phyloP scores from a whole-genome alignment of 148 eudicot genomes.

The Rhododendron molle region DNA sequence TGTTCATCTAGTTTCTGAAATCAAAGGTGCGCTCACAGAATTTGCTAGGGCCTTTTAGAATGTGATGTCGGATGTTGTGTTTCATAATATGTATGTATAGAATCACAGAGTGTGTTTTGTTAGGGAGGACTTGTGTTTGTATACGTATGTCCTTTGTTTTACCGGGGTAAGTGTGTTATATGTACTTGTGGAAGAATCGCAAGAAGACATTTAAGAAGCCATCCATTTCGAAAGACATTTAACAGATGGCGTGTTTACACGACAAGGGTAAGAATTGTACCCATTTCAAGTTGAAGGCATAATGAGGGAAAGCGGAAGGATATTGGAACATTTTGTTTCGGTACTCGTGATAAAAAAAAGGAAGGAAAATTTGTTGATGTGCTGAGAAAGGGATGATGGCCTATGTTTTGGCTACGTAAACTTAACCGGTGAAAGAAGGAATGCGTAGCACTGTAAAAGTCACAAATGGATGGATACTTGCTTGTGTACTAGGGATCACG shows the following conservation, averaged over 20 bases:
- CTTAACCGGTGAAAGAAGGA: neutral
- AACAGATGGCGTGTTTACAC: neutral
- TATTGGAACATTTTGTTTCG: neutral
- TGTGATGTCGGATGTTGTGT: neutral
- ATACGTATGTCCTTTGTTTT: neutral
- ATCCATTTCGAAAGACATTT: neutral
- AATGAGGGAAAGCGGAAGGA: neutral
- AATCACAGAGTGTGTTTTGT: neutral
- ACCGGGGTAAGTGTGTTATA: too few relatives aligned
- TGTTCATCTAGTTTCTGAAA: neutral
- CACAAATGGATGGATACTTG: neutral
- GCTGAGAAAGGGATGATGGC: neutral
- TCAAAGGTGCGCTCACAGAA: neutral
- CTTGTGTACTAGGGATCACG: neutral
- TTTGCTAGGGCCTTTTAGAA: neutral
- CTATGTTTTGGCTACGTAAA: neutral
- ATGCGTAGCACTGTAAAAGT: neutral
- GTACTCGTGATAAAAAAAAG: neutral
- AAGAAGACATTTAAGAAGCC: neutral
- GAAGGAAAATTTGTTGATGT: neutral
- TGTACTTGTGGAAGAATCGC: neutral
- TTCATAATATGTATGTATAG: too few relatives aligned
- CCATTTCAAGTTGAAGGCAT: neutral
- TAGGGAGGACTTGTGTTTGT: neutral
- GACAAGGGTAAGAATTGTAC: neutral